Evolutionary conservation across 164 flowering plant genomes (phyloP), one percentile per base, ranked within the genome.

Genomic region (Nymphaea colorata): DNA sequence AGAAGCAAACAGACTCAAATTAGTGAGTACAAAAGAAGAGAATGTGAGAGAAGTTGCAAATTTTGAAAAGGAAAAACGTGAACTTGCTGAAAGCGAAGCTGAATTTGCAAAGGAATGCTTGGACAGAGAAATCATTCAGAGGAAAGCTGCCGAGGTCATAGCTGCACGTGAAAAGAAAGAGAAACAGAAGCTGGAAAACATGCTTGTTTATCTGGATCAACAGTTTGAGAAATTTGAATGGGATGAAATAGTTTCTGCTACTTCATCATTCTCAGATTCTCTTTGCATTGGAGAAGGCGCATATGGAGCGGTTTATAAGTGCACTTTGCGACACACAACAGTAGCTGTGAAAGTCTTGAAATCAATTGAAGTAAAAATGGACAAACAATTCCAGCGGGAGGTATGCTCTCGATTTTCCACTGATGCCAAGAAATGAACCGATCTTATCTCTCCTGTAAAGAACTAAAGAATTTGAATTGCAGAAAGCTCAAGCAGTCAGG

Each of bases 261-360:
- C 93, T 5, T 86, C 82, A 14, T 88, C 93, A 11, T 93, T 93
- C 71, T 84, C 87, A n/a, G 91, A 89, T 11, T 65, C 82, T 70
- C 85, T 79, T 70, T 81, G 43, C 74, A 78, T 93, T 67, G 98
- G 98, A 71, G 78, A 69, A 79, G 98, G 98, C 17, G 86, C 86
- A 6, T 82, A 82, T 77, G 98, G 98, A 64, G 77, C 81, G 16
- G 93, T 93, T 57, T 93, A 90, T 44, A 90, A 83, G 76, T 81
- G 96, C 79, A 82, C 43, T 69, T 77, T 93, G 68, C 84, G 82
- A 70, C 86, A 90, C 62, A 83, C 87, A 4, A 73, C 81, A 57
- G 92, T 80, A 15, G 98, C 97, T 8, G 91, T 88, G 41, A 93
- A 93, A 76, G 84, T 89, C 70, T 87, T 89, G 44, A 90, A 83